phyloP scores from a whole-genome alignment of 768 basidiomycete genomes.

The Collybia sp. region DNA sequence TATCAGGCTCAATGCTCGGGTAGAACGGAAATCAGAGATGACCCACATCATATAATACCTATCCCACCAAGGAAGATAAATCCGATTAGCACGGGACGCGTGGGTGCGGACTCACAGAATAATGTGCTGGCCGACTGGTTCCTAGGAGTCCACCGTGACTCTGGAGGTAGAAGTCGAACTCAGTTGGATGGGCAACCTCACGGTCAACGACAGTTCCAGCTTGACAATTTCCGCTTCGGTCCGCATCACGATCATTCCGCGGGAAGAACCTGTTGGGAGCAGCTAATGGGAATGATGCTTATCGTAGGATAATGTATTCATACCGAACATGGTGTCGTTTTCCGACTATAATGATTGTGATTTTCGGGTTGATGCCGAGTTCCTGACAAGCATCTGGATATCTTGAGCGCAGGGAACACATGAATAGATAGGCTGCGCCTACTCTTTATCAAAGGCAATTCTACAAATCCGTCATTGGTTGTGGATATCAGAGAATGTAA shows the following conservation, averaged over 20 bases:
- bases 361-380: conserved; percentile 46
- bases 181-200: conserved; percentile 64
- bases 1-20: neutral
- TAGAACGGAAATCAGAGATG: neutral
- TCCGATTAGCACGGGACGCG: neutral
- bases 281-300: neutral
- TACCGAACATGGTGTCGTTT: conserved; percentile 55
- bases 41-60: conserved; percentile 41
- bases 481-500: too few relatives aligned
- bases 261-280: conserved; percentile 28
- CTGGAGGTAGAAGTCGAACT: conserved; percentile 77
- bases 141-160: conserved; percentile 77
- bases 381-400: conserved; percentile 49
- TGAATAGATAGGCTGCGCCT: conserved; percentile 1
- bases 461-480: conserved; percentile 17
- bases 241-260: conserved; percentile 38
- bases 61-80: neutral
- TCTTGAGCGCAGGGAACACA: conserved; percentile 2
- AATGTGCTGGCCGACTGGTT: conserved; percentile 54
- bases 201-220: conserved; percentile 79
- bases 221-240: conserved; percentile 67
- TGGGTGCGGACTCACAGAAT: conserved; percentile 31
- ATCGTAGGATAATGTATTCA: neutral
- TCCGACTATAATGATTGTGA: conserved; percentile 68
- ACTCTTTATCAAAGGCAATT: conserved; percentile 50